These are phyloP conservation scores for Ramaria rubella DNA, from an alignment of 768 basidiomycete species.

Conservation along the genomic window DNA sequence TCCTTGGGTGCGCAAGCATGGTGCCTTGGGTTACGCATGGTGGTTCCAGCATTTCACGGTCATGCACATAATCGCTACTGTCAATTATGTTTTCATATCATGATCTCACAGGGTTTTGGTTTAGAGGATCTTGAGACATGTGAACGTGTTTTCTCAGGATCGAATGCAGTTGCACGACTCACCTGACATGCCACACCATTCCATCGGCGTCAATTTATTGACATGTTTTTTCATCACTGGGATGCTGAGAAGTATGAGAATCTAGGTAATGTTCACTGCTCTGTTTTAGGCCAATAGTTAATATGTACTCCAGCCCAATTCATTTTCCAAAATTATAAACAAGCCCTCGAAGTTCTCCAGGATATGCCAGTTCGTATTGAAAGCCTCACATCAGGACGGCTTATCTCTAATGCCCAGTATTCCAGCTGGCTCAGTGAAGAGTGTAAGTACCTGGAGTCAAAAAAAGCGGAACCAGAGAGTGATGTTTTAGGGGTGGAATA, in stretches of 20 bases:
- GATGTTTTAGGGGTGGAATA: background rate
- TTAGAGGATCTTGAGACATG: too few relatives aligned
- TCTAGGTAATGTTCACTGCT: conserved; percentile 14
- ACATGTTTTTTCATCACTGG: conserved; percentile 29
- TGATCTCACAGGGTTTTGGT: conserved; percentile 24
- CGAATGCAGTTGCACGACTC: too few relatives aligned
- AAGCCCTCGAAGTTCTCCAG: background rate
- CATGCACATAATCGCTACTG: conserved; percentile 20
- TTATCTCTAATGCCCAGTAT: background rate
- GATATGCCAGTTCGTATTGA: background rate
- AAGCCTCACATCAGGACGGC: background rate
- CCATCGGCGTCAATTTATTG: too few relatives aligned
- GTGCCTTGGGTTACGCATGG: background rate
- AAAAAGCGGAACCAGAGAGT: background rate
- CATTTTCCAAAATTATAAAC: background rate
- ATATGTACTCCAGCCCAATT: too few relatives aligned
- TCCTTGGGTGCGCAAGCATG: conserved; percentile 1
- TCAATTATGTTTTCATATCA: conserved; percentile 28
- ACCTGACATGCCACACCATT: conserved; percentile 24
- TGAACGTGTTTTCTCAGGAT: too few relatives aligned
- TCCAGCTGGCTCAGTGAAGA: background rate
- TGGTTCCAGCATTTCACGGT: too few relatives aligned
- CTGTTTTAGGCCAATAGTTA: too few relatives aligned
- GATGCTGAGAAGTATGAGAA: conserved; percentile 28
- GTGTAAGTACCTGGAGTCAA: background rate